Conservation (phyloP, 176 grass and related monocot genomes). For the Lolium multiflorum region DNA sequence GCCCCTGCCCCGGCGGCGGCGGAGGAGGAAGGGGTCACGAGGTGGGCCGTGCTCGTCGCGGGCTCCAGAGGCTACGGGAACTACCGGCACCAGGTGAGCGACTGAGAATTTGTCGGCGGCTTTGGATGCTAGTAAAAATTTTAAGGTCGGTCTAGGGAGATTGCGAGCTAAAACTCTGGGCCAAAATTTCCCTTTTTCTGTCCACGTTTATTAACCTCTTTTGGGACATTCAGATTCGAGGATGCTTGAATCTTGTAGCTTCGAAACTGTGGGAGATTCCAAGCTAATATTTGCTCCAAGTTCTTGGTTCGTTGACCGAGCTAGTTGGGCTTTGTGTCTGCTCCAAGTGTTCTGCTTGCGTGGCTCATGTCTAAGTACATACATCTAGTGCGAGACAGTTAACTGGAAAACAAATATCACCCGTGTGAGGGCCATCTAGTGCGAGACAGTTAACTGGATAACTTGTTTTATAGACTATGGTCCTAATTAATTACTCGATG, state of each 20-base stretch:
- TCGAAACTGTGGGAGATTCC: not conserved
- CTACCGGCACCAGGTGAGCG: constrained; percentile 86
- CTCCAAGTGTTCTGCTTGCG: no score
- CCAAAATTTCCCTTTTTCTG: not conserved
- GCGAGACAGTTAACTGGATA: not conserved
- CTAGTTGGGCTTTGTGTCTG: no score
- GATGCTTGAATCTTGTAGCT: constrained; percentile 9
- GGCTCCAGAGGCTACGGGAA: constrained; percentile 87
- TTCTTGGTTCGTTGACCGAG: no score
- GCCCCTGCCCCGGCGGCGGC: not conserved
- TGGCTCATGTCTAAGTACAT: no score
- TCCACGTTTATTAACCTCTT: not conserved
- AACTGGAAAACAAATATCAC: no score
- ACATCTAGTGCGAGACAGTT: no score
- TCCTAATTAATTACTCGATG: constrained; percentile 6
- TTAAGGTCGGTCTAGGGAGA: not conserved
- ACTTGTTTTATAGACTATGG: not conserved
- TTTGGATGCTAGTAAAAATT: not conserved
- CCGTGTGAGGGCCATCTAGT: no score
- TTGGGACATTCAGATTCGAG: not conserved
- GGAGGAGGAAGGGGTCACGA: constrained; percentile 47
- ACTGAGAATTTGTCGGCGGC: no score
- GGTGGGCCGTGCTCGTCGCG: constrained; percentile 92
- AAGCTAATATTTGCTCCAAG: no score
- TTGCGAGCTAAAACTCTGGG: not conserved